Conservation (phyloP, 1,284 basidiomycete genomes). For the Pascua sp. region DNA sequence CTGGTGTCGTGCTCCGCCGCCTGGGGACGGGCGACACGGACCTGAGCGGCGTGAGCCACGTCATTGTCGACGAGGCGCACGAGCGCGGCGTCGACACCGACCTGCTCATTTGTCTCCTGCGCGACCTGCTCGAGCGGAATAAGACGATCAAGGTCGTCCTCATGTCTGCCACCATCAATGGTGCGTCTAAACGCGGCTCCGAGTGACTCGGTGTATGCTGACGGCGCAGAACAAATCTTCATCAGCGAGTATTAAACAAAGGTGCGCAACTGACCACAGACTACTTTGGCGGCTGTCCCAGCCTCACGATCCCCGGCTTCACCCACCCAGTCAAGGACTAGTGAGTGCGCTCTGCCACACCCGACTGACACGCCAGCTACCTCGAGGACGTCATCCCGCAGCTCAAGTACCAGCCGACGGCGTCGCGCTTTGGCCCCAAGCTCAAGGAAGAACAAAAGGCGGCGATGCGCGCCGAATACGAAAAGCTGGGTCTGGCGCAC, state of each 20-base stretch:
- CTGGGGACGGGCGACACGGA: constrained; percentile 67
- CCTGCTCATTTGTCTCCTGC: constrained; percentile 77
- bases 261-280: constrained; percentile 32
- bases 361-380: constrained; percentile 48
- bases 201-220: background rate
- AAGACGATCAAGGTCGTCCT: constrained; percentile 60
- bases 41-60: constrained; percentile 70
- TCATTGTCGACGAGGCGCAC: constrained; percentile 91
- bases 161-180: constrained; percentile 73
- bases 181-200: too few species aligned
- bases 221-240: constrained; percentile 61
- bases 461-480: constrained; percentile 55
- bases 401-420: constrained; percentile 53
- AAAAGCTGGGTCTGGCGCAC: constrained; percentile 58
- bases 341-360: too few species aligned
- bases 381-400: constrained; percentile 70
- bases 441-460: constrained; percentile 57
- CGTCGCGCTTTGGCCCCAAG: constrained; percentile 47
- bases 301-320: constrained; percentile 78
- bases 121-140: constrained; percentile 70
- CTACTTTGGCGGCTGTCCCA: constrained; percentile 77
- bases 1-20: constrained; percentile 80
- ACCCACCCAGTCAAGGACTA: constrained; percentile 73
- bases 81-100: constrained; percentile 88
- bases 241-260: constrained; percentile 16